Evolutionary conservation across 2,329 filamentous ascomycete species (phyloP), one percentile per base, ranked within the genome.

Genomic region (Neofusicoccum parvum): DNA sequence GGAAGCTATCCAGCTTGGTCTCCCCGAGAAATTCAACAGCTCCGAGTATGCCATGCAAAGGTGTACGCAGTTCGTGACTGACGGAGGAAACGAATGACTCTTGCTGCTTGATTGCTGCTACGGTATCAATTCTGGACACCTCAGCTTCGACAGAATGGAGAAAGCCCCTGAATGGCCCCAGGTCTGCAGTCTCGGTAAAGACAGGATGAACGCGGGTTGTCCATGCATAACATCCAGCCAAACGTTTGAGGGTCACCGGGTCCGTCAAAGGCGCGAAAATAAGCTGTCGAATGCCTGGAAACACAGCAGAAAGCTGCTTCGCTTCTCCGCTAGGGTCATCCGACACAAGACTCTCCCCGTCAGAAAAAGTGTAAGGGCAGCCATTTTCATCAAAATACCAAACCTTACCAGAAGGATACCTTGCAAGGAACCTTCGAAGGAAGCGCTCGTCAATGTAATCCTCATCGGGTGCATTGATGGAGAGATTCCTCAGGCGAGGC

Each of bases 61-160:
- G 66, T 37, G 51, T 53, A 39, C 54, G 58, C 39, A 58, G 46
- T 65, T 81, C 79, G 65, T 81, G 79, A 1, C 74, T 77, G 43
- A 81, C 78, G 9, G 77, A 78, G 20, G 76, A 75, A 41, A 81
- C 74, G 64, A 81, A 79, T 14, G 78, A 56, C 41, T 58, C 53
- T 43, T 65, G 51, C 51, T 58, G 51, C n/a, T 59, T 58, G 51
- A 58, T 50, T 59, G 63, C 51, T 41, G 63, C 63, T 46, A 65
- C 53, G 41, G 63, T 59, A 65, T 65, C 63, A 34, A 65, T 49
- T 12, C 63, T 54, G n/a, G 63, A 65, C 37, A 65, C 46, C 53
- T 65, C 63, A 58, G 63, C 62, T 39, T 64, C 62, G 37, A 64
- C 62, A 27, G 62, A 60, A 39, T 68, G 68, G 36, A 70, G 32